These are phyloP conservation scores for Nitzschia sp. DNA, from an alignment of 108 stramenopile genomes.

Conservation along the genomic window DNA sequence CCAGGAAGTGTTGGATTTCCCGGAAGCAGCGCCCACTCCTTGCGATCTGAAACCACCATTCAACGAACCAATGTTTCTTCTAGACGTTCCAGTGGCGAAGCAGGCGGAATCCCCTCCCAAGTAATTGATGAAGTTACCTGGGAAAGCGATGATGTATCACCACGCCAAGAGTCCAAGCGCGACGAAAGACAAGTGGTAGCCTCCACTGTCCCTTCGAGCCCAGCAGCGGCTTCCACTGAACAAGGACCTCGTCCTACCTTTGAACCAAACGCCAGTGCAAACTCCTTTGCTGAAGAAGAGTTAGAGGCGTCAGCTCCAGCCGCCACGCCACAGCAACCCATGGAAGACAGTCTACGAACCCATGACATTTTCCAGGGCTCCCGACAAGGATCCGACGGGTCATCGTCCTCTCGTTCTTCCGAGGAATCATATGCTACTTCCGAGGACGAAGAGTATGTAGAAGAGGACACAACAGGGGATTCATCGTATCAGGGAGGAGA, in stretches of 20 bases:
- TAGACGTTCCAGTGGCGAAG: neutral
- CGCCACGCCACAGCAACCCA: neutral
- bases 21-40: constrained; percentile 5
- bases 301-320: too few relatives aligned
- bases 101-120: neutral
- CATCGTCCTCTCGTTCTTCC: neutral
- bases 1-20: neutral
- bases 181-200: too few relatives aligned
- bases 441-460: neutral
- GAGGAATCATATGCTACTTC: neutral
- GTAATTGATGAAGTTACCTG: too few relatives aligned
- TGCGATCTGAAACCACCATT: constrained; percentile 13
- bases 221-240: too few relatives aligned
- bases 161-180: too few relatives aligned
- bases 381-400: neutral
- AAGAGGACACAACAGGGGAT: neutral
- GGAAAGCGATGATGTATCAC: too few relatives aligned
- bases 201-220: too few relatives aligned
- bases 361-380: neutral
- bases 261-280: constrained; percentile 5
- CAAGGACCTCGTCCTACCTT: neutral
- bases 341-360: constrained; percentile 6
- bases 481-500: constrained; percentile 5
- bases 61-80: constrained; percentile 11
- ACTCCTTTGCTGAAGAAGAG: constrained; percentile 1